Conservation (phyloP, 139 green algal species). For the Micractinium sp. region DNA sequence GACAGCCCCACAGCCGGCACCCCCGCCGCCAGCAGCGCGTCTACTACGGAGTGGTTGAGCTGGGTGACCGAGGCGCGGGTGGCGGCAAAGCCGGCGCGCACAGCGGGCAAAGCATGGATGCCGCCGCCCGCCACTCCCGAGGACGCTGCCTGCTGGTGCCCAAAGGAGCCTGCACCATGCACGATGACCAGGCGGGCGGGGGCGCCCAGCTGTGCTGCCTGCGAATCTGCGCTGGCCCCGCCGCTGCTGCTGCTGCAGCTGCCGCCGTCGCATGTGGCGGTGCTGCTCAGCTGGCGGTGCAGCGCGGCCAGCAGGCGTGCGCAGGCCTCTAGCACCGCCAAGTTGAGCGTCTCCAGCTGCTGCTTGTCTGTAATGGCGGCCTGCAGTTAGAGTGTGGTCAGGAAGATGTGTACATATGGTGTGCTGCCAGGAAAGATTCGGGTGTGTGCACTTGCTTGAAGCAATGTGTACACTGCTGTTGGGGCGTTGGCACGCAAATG, state of each 20-base stretch:
- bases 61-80: constrained; percentile 61
- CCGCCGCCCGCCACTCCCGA: constrained; percentile 55
- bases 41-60: constrained; percentile 59
- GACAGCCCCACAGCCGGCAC: constrained; percentile 67
- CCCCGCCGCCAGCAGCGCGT: constrained; percentile 43
- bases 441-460: too few relatives aligned
- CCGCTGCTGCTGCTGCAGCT: neutral
- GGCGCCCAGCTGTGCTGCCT: neutral
- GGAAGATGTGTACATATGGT: too few relatives aligned
- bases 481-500: too few relatives aligned
- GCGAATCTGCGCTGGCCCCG: neutral
- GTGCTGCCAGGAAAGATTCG: too few relatives aligned
- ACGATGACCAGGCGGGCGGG: constrained; percentile 55
- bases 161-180: constrained; percentile 79
- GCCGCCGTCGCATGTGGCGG: neutral
- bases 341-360: constrained; percentile 55
- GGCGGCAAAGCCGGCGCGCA: constrained; percentile 53
- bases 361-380: constrained; percentile 69
- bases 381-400: neutral
- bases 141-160: constrained; percentile 58
- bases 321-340: constrained; percentile 37
- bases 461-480: too few relatives aligned
- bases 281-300: neutral
- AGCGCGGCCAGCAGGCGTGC: constrained; percentile 9
- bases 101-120: neutral